phyloP scores from a whole-genome alignment of 257 asterid genomes.

The Forsythia suspensa region DNA sequence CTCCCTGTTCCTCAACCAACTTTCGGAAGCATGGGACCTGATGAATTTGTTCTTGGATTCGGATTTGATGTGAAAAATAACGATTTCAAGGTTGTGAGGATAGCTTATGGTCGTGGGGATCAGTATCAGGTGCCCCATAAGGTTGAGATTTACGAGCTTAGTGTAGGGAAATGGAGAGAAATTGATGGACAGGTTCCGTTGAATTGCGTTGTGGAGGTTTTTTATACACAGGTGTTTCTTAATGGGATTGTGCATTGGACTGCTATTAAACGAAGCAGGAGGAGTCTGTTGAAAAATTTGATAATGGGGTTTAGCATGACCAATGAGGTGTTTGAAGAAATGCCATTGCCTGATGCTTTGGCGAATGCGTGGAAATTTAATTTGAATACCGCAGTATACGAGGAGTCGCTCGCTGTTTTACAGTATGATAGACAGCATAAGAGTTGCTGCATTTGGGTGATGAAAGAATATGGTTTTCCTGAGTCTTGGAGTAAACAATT shows the following conservation, averaged over 20 bases:
- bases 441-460: conserved; percentile 37
- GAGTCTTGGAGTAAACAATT: conserved; percentile 32
- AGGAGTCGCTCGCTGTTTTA: conserved; percentile 23
- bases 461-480: conserved; percentile 30
- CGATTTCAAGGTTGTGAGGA: conserved; percentile 40
- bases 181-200: conserved; percentile 16
- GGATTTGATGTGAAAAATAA: conserved; percentile 25
- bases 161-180: conserved; percentile 26
- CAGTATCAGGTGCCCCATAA: conserved; percentile 24
- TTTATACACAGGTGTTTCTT: conserved; percentile 28
- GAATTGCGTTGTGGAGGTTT: conserved; percentile 20
- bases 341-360: conserved; percentile 25
- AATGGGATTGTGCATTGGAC: conserved; percentile 38
- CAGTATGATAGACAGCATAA: conserved; percentile 3
- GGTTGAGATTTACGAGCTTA: conserved; percentile 32
- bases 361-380: conserved; percentile 16
- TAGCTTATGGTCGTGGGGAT: conserved; percentile 17
- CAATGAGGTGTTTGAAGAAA: conserved; percentile 35
- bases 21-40: neutral
- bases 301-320: conserved; percentile 27
- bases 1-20: conserved; percentile 22
- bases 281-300: neutral
- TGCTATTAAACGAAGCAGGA: conserved; percentile 20
- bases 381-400: neutral
- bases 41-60: conserved; percentile 29